phyloP scores from a whole-genome alignment of 2,329 filamentous ascomycete species.

The Emergomyces orientalis region DNA sequence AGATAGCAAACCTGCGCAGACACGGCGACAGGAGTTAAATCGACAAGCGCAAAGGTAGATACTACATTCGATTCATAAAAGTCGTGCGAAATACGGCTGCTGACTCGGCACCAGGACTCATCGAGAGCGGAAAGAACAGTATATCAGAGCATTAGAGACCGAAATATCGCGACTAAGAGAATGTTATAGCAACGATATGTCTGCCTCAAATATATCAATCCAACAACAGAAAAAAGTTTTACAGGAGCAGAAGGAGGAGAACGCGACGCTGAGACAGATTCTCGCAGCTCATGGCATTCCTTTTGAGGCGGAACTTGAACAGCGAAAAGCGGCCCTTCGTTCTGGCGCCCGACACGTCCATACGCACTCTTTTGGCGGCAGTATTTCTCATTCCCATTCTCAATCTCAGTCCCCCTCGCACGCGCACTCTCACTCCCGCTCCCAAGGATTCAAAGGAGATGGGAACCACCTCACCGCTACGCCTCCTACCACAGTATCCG shows the following conservation, averaged over 20 bases:
- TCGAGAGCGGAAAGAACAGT: conserved; percentile 90
- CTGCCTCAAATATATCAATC: conserved; percentile 39
- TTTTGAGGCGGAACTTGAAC: conserved; percentile 42
- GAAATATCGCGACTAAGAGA: conserved; percentile 86
- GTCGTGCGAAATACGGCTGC: background rate
- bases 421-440: background rate
- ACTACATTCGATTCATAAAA: background rate
- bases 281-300: conserved; percentile 51
- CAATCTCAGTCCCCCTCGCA: conserved; percentile 11
- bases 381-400: conserved; percentile 29
- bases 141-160: conserved; percentile 87
- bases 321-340: conserved; percentile 28
- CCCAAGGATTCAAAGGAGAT: conserved; percentile 16
- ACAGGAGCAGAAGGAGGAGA: conserved; percentile 68
- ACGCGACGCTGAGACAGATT: conserved; percentile 59
- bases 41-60: conserved; percentile 84
- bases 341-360: conserved; percentile 16
- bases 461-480: conserved; percentile 22
- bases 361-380: conserved; percentile 37
- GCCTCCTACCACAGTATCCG: conserved; percentile 28
- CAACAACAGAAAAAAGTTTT: conserved; percentile 65
- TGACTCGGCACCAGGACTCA: conserved; percentile 59
- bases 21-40: conserved; percentile 85
- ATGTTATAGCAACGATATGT: conserved; percentile 55
- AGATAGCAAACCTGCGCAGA: conserved; percentile 89